Evolutionary conservation across 108 stramenopile genomes (phyloP).

Genomic region (Fragilaria crotonensis): DNA sequence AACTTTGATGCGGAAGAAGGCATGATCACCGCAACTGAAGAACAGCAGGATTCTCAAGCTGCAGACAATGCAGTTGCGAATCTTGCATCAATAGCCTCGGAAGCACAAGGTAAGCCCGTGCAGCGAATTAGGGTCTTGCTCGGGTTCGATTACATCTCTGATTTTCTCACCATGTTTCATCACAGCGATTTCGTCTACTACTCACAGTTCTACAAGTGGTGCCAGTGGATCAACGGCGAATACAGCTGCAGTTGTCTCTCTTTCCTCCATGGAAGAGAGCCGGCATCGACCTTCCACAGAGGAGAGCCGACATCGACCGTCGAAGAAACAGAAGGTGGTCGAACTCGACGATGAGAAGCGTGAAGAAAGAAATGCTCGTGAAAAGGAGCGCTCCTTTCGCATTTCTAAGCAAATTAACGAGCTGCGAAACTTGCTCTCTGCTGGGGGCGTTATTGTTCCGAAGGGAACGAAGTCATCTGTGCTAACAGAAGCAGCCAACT

Average conservation of each 20-base stretch:
- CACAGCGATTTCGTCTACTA: too few relatives aligned
- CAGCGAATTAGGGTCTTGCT: too few relatives aligned
- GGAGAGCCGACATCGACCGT: background rate
- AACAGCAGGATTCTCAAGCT: background rate
- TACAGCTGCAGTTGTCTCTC: too few relatives aligned
- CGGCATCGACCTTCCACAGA: too few relatives aligned
- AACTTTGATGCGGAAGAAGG: conserved; percentile 63
- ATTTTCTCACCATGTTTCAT: too few relatives aligned
- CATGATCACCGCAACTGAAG: background rate
- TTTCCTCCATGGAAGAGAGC: too few relatives aligned
- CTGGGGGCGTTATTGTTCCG: conserved; percentile 84
- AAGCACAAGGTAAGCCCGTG: background rate
- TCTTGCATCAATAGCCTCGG: background rate
- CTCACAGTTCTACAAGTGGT: too few relatives aligned
- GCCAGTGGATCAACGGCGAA: too few relatives aligned
- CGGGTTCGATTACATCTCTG: too few relatives aligned
- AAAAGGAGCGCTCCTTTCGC: conserved; percentile 83
- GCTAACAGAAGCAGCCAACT: conserved; percentile 80
- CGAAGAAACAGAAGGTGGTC: background rate
- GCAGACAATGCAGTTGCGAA: background rate
- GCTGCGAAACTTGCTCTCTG: conserved; percentile 57
- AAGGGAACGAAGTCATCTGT: conserved; percentile 87
- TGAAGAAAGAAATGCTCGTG: conserved; percentile 80
- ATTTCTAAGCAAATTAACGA: conserved; percentile 82
- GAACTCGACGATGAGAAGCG: conserved; percentile 38